Conservation (phyloP, 2,329 filamentous ascomycete species). For the Epichloe glyceriae region DNA sequence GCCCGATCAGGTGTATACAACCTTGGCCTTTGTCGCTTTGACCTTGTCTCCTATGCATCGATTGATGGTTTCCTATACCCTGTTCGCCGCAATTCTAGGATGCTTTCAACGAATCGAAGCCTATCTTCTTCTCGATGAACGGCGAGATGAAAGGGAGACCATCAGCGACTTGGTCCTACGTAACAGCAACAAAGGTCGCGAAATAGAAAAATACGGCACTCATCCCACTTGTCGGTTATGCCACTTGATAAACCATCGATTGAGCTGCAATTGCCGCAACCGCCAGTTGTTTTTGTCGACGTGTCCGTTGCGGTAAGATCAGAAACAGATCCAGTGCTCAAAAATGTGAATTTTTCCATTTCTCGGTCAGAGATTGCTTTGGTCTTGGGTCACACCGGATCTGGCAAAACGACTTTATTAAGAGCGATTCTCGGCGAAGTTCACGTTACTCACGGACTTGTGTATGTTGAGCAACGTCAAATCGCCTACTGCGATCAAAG, state of each 20-base stretch:
- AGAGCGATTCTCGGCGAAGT: conserved; percentile 7
- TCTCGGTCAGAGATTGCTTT: conserved; percentile 2
- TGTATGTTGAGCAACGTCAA: conserved; percentile 1
- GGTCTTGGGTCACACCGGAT: conserved; percentile 15
- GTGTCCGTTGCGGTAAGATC: conserved; percentile 24
- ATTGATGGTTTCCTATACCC: conserved; percentile 3
- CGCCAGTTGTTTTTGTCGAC: conserved; percentile 23
- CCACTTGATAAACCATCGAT: not conserved
- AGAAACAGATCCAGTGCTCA: conserved; percentile 17
- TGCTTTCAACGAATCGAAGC: conserved; percentile 8
- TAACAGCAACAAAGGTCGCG: conserved; percentile 10
- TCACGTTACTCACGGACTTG: conserved; percentile 4
- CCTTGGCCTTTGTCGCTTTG: conserved; percentile 7
- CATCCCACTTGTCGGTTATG: conserved; percentile 13
- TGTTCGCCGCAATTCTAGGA: conserved; percentile 1
- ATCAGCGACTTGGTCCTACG: conserved; percentile 28
- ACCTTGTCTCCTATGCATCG: conserved; percentile 3
- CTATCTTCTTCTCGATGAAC: conserved; percentile 5
- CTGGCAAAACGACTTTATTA: conserved; percentile 6
- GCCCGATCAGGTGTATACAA: conserved; percentile 5
- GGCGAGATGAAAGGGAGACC: conserved; percentile 1
- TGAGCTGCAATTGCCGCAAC: not conserved
- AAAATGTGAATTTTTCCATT: conserved; percentile 2
- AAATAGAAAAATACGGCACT: not conserved
- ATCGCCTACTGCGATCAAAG: not conserved